Evolutionary conservation across 371 early-diverging fungal genomes (phyloP).

Genomic region (Smittium mucronatum): DNA sequence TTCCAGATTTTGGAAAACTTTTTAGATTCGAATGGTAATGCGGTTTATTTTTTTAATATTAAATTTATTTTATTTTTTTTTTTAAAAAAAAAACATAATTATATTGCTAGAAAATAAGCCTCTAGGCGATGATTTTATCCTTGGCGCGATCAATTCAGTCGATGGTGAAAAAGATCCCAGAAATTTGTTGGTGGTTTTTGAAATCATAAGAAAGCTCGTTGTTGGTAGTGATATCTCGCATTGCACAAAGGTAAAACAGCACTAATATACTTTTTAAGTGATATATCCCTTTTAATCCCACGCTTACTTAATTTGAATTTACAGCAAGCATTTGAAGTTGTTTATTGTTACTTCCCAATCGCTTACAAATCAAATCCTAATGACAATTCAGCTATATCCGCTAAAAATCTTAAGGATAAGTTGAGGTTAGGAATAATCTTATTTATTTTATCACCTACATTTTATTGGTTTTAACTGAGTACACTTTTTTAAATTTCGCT

Average conservation of each 20-base stretch:
- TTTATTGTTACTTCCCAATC: constrained; percentile 97
- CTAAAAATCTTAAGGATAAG: constrained; percentile 71
- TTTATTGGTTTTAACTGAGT: no score
- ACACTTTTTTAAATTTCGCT: no score
- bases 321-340: constrained; percentile 87
- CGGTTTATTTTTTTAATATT: no score
- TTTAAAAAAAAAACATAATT: no score
- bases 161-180: constrained; percentile 98
- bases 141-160: constrained; percentile 71
- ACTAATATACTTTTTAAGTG: no score
- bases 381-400: constrained; percentile 84
- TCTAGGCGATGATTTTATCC: constrained; percentile 48
- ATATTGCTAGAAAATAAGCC: neutral
- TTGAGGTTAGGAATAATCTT: constrained; percentile 46
- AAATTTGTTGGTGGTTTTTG: constrained; percentile 76
- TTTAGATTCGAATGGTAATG: constrained; percentile 28
- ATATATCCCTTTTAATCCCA: neutral
- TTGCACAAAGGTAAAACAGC: neutral
- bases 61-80: no score
- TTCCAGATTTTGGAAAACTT: constrained; percentile 36
- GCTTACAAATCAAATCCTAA: constrained; percentile 90
- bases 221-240: constrained; percentile 50
- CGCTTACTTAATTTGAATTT: neutral
- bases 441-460: constrained; percentile 57
- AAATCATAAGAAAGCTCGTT: constrained; percentile 48